Evolutionary conservation across 78 protist species (phyloP).

Genomic region (Emiliania huxleyi): DNA sequence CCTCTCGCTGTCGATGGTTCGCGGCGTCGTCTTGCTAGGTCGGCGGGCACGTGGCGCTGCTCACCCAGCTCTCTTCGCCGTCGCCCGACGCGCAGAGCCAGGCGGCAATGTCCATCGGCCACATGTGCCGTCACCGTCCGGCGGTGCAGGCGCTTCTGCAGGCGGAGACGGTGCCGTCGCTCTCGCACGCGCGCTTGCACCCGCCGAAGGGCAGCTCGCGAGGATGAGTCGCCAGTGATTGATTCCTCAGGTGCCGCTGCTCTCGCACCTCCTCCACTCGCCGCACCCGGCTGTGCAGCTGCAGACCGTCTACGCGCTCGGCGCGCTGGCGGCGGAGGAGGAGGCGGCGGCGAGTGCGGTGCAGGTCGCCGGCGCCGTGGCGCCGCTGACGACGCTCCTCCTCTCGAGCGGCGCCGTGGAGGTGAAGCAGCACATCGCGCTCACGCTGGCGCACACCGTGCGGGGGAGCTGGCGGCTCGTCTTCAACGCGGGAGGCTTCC

Average conservation of each 20-base stretch:
- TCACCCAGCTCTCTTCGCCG: neutral
- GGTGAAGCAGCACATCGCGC: neutral
- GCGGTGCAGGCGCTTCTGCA: neutral
- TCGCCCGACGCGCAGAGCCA: neutral
- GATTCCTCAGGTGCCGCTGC: no score
- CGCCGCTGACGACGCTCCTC: neutral
- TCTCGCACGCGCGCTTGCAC: no score
- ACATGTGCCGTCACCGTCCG: neutral
- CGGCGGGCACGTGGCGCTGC: neutral
- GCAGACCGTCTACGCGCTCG: constrained; percentile 1
- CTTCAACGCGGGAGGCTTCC: neutral
- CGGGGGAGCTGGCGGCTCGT: neutral
- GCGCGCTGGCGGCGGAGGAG: neutral
- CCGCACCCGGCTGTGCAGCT: neutral
- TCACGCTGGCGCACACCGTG: neutral
- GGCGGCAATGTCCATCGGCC: neutral
- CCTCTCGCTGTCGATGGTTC: no score
- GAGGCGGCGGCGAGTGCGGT: neutral
- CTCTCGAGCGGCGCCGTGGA: neutral
- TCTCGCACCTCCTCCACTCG: neutral
- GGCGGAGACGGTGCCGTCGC: neutral
- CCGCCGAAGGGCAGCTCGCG: no score
- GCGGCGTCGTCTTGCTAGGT: neutral
- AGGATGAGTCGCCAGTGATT: no score
- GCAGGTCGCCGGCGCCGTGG: neutral